Evolutionary conservation across 345 rosid genomes (phyloP), one percentile per base, ranked within the genome.

Genomic region (Mercurialis annua): DNA sequence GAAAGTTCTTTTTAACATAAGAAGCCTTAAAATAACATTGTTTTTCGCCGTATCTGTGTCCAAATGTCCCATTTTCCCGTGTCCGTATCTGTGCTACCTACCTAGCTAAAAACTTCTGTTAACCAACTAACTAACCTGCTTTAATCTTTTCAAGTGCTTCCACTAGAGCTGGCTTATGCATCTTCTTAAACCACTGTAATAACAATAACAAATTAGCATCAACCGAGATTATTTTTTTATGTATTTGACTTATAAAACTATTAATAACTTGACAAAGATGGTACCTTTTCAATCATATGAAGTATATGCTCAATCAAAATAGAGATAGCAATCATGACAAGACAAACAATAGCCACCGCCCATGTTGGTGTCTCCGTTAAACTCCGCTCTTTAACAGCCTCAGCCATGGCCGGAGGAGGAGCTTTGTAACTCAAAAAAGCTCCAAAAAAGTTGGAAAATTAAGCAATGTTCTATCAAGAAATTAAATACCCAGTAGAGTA

Each of bases 111-210:
- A 21, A 68, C 4, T 40, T 4, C 2, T 3, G 40, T 34, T 34
- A 34, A 4, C 4, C 4, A 9, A n/a, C 6, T 53, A 23, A 16
- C 75, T 73, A n/a, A 92, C 98, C 98, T 68, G 92, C 87, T 77
- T 94, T 94, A 49, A 94, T 77, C 69, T 94, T 94, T 70, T 88
- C 99, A n/a, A 94, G 89, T 16, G 98, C 86, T 68, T 94, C 99
- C 43, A 56, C 85, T 2, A 92, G 71, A 72, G 93, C 96, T 68
- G 81, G 80, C 70, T 84, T 91, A 65, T 78, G 78, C 73, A 78
- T 87, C 63, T 59, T 88, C 65, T 76, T 77, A 38, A 94, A 70
- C 92, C 92, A 89, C 99, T 94, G 82, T 27, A 64, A 70, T 63
- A 15, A 14, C 5, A 27, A 33, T n/a, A 43, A 46, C 23, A 10